Conservation (phyloP, 495 filamentous ascomycete species). For the Rusavskia elegans region DNA sequence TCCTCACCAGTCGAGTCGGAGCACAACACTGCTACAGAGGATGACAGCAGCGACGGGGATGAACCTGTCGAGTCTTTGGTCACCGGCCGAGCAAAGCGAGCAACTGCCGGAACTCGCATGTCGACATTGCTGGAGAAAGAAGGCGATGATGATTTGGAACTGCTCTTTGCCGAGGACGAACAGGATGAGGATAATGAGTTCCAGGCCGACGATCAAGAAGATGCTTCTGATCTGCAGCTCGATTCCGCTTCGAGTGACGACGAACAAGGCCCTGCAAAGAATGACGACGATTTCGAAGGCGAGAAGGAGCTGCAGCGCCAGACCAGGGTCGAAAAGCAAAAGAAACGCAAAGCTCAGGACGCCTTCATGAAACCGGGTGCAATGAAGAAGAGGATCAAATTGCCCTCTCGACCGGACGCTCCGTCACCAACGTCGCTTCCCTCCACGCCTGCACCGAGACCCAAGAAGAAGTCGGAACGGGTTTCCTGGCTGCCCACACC, state of each 20-base stretch:
- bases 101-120: slow-evolving; percentile 76
- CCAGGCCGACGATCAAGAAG: slow-evolving; percentile 48
- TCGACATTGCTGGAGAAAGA: slow-evolving; percentile 62
- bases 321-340: slow-evolving; percentile 29
- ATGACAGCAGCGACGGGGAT: not conserved
- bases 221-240: slow-evolving; percentile 55
- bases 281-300: slow-evolving; percentile 39
- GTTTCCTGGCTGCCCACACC: slow-evolving; percentile 71
- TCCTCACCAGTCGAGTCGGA: slow-evolving; percentile 2
- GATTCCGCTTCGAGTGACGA: slow-evolving; percentile 73
- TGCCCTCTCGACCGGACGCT: slow-evolving; percentile 38
- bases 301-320: slow-evolving; percentile 54
- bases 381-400: slow-evolving; percentile 45
- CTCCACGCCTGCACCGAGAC: slow-evolving; percentile 36
- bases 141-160: slow-evolving; percentile 61
- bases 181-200: slow-evolving; percentile 78
- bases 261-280: slow-evolving; percentile 51
- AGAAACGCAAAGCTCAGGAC: slow-evolving; percentile 60
- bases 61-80: slow-evolving; percentile 55
- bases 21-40: slow-evolving; percentile 1
- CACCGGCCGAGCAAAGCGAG: slow-evolving; percentile 60
- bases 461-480: slow-evolving; percentile 88
- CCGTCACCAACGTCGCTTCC: slow-evolving; percentile 21
- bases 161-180: slow-evolving; percentile 74
- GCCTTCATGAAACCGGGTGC: slow-evolving; percentile 32